Base-by-base conservation (phyloP, 306 rosid species). In the Vigna radiata region DNA sequence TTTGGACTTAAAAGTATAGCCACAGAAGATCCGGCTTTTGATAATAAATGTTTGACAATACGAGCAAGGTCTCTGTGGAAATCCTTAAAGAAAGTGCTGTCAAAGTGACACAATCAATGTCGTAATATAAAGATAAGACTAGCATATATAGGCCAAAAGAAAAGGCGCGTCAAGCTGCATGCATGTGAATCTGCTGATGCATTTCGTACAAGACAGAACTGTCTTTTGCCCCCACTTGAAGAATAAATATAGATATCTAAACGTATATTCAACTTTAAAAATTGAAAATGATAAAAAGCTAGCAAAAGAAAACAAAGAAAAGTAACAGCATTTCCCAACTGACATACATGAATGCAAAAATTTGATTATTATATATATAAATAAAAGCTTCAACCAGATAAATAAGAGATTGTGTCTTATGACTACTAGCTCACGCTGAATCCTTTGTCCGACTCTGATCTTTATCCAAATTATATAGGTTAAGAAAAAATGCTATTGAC, bases 61-160 rank as follows among this genome's bases (percentile, higher is more conserved):
- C 82, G 86, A 76, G 88, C 97, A 76, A 91, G 97, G 74, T 80
- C 88, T 72, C 62, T 77, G 86, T 91, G 97, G 85, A 88, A 88
- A 72, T 91, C 97, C 79, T 91, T 88, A 60, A 91, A 90, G 78
- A 91, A 90, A 37, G 97, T 94, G 92, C 98, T 91, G 97, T 72
- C 73, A 76, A 84, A 72, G 72, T 49, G 73, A 55, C 53, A 39
- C 73, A n/a, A 81, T 68, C 62, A 76, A 74, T 71, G 70, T 70
- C 83, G 56, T 59, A 37, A 77, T 31, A 73, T 62, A 75, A 60
- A 89, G 77, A 86, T 76, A 58, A 76, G 62, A 47, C 4, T 68
- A 31, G 70, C 78, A 89, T 50, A 82, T 70, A 83, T 61, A 83
- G 79, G 79, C 67, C 64, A 46, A 79, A 59, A 70, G 83, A 77